These are phyloP conservation scores for Thalassiosira delicatula DNA, from an alignment of 352 stramenopile species.

Conservation along the genomic window DNA sequence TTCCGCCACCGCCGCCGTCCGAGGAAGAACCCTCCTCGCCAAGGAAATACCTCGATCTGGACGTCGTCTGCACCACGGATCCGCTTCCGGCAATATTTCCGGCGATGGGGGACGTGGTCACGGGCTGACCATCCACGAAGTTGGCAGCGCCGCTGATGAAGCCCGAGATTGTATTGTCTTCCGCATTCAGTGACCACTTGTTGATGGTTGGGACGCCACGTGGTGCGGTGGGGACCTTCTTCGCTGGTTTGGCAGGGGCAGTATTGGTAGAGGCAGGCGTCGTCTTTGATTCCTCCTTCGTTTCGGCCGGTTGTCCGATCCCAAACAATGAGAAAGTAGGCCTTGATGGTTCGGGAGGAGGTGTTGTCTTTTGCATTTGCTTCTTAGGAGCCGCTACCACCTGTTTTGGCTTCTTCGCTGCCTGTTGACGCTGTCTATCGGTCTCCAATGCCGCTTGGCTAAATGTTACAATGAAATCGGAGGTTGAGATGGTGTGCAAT, in stretches of 20 bases:
- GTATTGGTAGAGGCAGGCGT: no score
- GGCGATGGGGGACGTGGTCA: slow-evolving; percentile 58
- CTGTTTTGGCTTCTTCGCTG: slow-evolving; percentile 9
- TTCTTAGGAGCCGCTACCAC: slow-evolving; percentile 30
- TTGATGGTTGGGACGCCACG: slow-evolving; percentile 75
- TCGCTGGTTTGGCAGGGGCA: not conserved
- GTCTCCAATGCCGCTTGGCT: no score
- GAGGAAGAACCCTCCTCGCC: slow-evolving; percentile 25
- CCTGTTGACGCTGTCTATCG: no score
- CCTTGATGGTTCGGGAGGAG: not conserved
- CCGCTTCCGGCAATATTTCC: slow-evolving; percentile 27
- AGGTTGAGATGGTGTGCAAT: no score
- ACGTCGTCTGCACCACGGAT: slow-evolving; percentile 56
- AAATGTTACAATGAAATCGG: no score
- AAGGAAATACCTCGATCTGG: slow-evolving; percentile 60
- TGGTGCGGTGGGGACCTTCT: slow-evolving; percentile 46
- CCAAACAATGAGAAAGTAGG: slow-evolving; percentile 65
- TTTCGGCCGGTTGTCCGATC: slow-evolving; percentile 26
- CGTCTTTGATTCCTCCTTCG: slow-evolving; percentile 8
- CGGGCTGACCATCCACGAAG: slow-evolving; percentile 54
- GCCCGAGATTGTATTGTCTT: slow-evolving; percentile 71
- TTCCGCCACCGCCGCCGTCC: slow-evolving; percentile 1
- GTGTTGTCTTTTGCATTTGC: slow-evolving; percentile 9
- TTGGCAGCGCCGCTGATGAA: slow-evolving; percentile 54
- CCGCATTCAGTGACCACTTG: slow-evolving; percentile 66